A percentile compares a stretch with the other conserved stretches of the same genome.
Conservation (phyloP, 2,329 filamentous ascomycete genomes). For the Talaromyces verruculosus region DNA sequence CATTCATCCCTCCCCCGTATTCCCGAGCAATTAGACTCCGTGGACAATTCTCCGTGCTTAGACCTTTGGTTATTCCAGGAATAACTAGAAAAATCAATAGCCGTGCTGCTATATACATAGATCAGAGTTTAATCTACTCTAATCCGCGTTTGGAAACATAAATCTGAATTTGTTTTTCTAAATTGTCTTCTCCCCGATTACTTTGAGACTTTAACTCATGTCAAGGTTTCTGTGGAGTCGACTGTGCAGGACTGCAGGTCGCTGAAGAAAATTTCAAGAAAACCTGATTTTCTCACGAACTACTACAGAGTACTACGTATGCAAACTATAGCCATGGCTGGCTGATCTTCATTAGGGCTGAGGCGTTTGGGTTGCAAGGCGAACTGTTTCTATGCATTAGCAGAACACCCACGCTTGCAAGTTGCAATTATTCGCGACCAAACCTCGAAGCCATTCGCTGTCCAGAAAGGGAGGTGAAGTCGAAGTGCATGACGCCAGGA, state of each 20-base stretch:
- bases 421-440: background rate
- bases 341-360: slow-evolving; percentile 9
- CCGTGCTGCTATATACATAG: background rate
- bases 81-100: background rate
- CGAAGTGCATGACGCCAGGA: slow-evolving; percentile 2
- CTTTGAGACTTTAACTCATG: background rate
- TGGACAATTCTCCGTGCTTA: background rate
- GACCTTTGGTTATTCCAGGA: background rate
- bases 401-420: background rate
- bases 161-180: background rate
- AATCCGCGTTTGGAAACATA: background rate
- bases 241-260: background rate
- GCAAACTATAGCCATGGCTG: slow-evolving; percentile 6
- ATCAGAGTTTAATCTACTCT: background rate
- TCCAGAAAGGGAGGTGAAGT: background rate
- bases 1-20: background rate
- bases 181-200: background rate
- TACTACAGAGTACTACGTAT: background rate
- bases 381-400: background rate
- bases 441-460: background rate
- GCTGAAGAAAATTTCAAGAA: background rate
- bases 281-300: background rate
- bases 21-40: background rate
- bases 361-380: background rate
- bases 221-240: background rate